phyloP scores from a whole-genome alignment of 1,284 basidiomycete species.

The Melanopsichium pennsylvanicum region DNA sequence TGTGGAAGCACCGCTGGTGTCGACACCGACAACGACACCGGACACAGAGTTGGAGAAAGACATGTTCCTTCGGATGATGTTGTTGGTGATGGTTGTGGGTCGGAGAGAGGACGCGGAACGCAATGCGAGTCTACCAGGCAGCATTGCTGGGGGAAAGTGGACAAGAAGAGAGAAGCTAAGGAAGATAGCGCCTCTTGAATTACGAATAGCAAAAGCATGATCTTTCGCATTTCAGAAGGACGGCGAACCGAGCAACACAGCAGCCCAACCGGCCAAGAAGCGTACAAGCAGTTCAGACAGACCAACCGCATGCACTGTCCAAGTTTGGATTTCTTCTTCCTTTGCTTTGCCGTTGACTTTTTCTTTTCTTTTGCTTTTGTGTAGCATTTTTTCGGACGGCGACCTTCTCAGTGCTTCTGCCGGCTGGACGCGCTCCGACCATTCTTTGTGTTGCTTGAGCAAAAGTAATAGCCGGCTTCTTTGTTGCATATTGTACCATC shows the following conservation, averaged over 20 bases:
- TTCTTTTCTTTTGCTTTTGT: slow-evolving; percentile 1
- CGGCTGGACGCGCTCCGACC: slow-evolving; percentile 27
- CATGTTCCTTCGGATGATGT: slow-evolving; percentile 21
- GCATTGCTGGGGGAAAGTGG: slow-evolving; percentile 22
- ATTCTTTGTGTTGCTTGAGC: neutral
- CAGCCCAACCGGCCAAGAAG: too few relatives aligned
- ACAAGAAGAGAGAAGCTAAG: neutral
- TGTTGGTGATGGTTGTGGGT: slow-evolving; percentile 17
- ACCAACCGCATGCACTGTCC: slow-evolving; percentile 1
- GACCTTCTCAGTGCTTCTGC: slow-evolving; percentile 26
- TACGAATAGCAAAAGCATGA: too few relatives aligned
- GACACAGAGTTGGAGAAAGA: slow-evolving; percentile 34
- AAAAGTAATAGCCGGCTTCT: slow-evolving; percentile 6
- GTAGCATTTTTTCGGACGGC: slow-evolving; percentile 2
- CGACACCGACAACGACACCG: slow-evolving; percentile 50
- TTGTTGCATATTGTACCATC: neutral
- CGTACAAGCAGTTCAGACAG: neutral
- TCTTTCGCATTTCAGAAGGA: too few relatives aligned
- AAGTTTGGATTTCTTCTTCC: neutral
- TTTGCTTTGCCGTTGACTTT: neutral
- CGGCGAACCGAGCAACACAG: too few relatives aligned
- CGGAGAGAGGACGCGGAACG: slow-evolving; percentile 16
- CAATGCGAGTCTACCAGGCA: slow-evolving; percentile 38
- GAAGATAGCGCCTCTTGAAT: neutral
- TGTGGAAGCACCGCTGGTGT: slow-evolving; percentile 44